Base-by-base conservation (phyloP, 1,284 basidiomycete genomes). In the Neolentinus lepideus region DNA sequence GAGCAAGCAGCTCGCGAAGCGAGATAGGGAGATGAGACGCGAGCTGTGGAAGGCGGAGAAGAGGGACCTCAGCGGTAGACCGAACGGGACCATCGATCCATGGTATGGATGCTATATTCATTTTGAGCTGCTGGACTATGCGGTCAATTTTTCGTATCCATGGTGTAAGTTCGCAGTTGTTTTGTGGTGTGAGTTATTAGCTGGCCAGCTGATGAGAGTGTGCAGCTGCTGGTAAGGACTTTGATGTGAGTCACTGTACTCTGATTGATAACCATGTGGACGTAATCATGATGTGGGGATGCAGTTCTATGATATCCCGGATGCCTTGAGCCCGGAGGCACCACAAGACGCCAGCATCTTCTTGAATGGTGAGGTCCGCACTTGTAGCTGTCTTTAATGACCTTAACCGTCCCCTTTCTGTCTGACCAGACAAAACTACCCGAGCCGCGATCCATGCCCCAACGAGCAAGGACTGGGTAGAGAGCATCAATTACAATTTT, bases 371-470 rank as follows among this genome's bases (percentile, higher is more conserved):
- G 19, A 24, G 12, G 51, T 38, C 3, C 29, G 16, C 2, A 10
- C 48, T 27, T 24, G 51, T 22, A 2, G 10, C 11, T 27, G 22
- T 31, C 58, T 57, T 14, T 52, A 4, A 35, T 50, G 21, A 27
- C 11, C 29, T 2, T 51, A 11, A n/a, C 3, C 19, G n/a, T 22
- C 12, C 59, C 53, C 60, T 9, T 4, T 24, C 4, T 9, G 9
- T 31, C 8, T 56, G 33, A 26, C 19, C 57, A 85, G 84, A 87
- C 61, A 70, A 74, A 26, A 72, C 67, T 21, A 79, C 76, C 8
- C 71, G 78, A 29, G 68, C 76, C 29, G 88, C 86, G 0, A 67
- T 90, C 21, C 87, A 90, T 66, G 87, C 85, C 1, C 86, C 87
- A 2, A 81, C 76, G 2, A 83, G 77, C 66, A 77, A 79, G 61